Base-by-base conservation (phyloP, 352 stramenopile genomes). In the Lagenidium sp. region DNA sequence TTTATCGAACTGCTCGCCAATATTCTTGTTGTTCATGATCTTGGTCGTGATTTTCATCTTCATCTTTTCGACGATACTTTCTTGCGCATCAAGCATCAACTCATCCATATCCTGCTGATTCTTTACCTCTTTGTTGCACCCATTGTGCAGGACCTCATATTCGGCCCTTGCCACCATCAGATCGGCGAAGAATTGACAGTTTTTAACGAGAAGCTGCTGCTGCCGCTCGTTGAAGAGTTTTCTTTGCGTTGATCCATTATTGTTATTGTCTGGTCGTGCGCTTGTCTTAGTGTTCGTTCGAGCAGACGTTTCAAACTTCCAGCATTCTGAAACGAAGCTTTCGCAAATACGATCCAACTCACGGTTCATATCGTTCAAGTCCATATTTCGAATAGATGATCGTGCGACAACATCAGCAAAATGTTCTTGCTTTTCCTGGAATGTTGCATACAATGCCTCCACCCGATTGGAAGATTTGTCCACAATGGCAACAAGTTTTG, bases 1-100 rank as follows among this genome's bases (percentile, higher is more conserved):
- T 52, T 85, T 87, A 55, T 92, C 79, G 41, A 92, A 92, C 50
- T 92, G 79, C 45, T 92, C 79, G 38, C 79, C 79, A 25, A 84
- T 88, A 55, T 92, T 89, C 50, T 92, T 92, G 66, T 92, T 92
- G 49, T 92, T 85, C 68, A 85, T 85, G 63, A 92, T 83, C 68
- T 92, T 92, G 36, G 73, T 82, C 47, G 78, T 61, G 30, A 92
- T 73, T 35, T 88, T 86, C 1, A 68, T 50, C 22, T 80, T 65
- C 30, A 92, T 55, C 53, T 88, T 89, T 26, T 92, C 79, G 21
- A 85, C 55, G 28, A 92, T 74, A 12, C 30, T 53, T 0, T 20
- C 36, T 31, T 92, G 79, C 19, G 65, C 45, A 8, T 80, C 53
- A n/a, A 92, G 32, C 75, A 92, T 92, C 21, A 78, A 50, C 28